phyloP scores from a whole-genome alignment of 202 grass and related monocot species.

The Hordeum pubiflorum region DNA sequence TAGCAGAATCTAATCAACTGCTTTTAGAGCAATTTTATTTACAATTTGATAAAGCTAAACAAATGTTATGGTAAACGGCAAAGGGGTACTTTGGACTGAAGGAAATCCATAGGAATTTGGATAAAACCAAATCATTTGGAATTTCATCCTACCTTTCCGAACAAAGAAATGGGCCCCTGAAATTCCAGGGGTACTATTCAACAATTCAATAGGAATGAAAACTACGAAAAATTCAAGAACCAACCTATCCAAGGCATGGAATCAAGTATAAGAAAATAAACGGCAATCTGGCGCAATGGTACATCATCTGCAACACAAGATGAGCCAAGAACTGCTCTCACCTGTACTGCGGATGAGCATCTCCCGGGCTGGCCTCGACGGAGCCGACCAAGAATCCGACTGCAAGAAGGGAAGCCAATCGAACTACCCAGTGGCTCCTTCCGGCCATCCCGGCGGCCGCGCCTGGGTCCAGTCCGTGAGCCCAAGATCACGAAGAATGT shows the following conservation, averaged over 20 bases:
- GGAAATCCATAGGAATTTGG: not conserved
- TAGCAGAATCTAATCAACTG: not conserved
- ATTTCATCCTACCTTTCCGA: not conserved
- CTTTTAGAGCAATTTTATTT: not conserved
- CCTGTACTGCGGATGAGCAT: constrained; percentile 38
- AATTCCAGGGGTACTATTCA: not conserved
- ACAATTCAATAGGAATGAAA: not conserved
- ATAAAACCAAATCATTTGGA: not conserved
- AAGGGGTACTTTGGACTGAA: not conserved
- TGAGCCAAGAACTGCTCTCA: constrained; percentile 10
- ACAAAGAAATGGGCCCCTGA: not conserved
- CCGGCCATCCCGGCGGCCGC: constrained; percentile 13
- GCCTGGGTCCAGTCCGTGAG: not conserved
- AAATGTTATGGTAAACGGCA: not conserved
- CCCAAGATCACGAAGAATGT: not conserved
- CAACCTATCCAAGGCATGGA: not conserved
- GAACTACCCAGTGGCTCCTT: not conserved
- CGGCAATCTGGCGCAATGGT: not conserved
- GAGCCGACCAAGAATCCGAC: constrained; percentile 20
- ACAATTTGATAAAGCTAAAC: not conserved
- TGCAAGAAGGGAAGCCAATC: constrained; percentile 17
- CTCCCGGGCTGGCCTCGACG: constrained; percentile 34
- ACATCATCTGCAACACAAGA: not conserved
- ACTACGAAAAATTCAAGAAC: not conserved
- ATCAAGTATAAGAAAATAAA: not conserved